These are phyloP conservation scores for Brachypodium distachyon DNA, from an alignment of 202 grass and related monocot genomes.

Conservation along the genomic window DNA sequence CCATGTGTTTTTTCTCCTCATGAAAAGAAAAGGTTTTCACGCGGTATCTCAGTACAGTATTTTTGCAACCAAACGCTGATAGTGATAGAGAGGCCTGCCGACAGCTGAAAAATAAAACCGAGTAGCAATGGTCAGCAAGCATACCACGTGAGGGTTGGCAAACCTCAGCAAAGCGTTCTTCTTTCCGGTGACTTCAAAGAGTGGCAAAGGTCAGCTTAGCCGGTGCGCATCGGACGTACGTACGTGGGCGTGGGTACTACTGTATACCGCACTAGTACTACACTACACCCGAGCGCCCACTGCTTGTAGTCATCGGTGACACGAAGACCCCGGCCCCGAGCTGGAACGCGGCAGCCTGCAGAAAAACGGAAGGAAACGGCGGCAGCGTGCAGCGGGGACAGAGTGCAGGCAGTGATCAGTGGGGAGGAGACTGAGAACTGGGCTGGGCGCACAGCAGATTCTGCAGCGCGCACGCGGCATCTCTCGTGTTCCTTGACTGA, in stretches of 20 bases:
- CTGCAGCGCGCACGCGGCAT: conserved; percentile 53
- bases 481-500: no score
- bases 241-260: no score
- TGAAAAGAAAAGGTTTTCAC: no score
- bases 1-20: no score
- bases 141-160: not conserved
- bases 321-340: not conserved
- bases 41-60: no score
- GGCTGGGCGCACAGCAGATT: conserved; percentile 43
- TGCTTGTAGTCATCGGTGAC: not conserved
- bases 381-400: not conserved
- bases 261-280: no score
- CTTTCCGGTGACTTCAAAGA: not conserved
- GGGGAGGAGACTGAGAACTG: not conserved
- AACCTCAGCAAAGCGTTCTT: not conserved
- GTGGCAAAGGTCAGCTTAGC: not conserved
- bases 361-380: not conserved
- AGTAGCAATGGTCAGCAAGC: not conserved
- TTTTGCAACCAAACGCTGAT: no score
- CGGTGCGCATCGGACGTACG: no score
- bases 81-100: not conserved
- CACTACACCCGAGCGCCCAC: no score
- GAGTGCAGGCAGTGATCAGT: not conserved
- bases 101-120: not conserved
- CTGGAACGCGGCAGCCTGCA: no score